Evolutionary conservation across 164 flowering plant genomes (phyloP).

Genomic region (Buxus sempervirens): DNA sequence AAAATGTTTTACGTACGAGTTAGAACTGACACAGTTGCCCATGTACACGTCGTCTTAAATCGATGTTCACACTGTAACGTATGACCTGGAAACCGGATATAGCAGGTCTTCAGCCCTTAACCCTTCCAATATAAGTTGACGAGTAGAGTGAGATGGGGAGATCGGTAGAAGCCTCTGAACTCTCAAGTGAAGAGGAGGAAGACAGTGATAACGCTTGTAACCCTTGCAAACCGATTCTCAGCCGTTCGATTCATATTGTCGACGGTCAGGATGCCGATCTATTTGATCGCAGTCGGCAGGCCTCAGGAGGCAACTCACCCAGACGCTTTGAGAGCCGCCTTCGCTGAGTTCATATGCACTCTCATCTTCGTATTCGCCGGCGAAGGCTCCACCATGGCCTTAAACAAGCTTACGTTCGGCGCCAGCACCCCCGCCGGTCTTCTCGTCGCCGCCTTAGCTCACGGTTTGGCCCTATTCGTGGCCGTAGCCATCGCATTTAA

Average conservation of each 20-base stretch:
- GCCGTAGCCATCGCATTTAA: slow-evolving; percentile 47
- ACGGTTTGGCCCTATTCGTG: slow-evolving; percentile 45
- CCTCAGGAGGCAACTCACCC: slow-evolving; percentile 35
- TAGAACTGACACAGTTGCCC: too few species aligned
- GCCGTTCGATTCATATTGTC: background rate
- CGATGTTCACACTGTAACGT: too few species aligned
- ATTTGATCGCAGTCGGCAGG: slow-evolving; percentile 31
- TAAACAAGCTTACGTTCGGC: slow-evolving; percentile 29
- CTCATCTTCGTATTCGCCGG: slow-evolving; percentile 58
- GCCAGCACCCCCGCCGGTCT: slow-evolving; percentile 33
- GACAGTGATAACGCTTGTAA: background rate
- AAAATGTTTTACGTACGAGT: too few species aligned
- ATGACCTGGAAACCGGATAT: slow-evolving; percentile 5
- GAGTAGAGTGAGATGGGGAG: background rate
- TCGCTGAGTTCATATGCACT: slow-evolving; percentile 48
- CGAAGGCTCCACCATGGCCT: slow-evolving; percentile 52
- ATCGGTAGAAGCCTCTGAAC: background rate
- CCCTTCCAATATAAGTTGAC: slow-evolving; percentile 3
- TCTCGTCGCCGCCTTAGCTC: slow-evolving; percentile 34
- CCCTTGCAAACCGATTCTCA: background rate
- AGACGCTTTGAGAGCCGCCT: slow-evolving; percentile 34
- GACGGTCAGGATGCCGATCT: slow-evolving; percentile 27
- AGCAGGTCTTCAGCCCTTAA: background rate
- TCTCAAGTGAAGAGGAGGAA: background rate
- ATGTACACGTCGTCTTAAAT: too few species aligned